Conservation (phyloP, 2,329 filamentous ascomycete species). For the Verticillium alfalfae region DNA sequence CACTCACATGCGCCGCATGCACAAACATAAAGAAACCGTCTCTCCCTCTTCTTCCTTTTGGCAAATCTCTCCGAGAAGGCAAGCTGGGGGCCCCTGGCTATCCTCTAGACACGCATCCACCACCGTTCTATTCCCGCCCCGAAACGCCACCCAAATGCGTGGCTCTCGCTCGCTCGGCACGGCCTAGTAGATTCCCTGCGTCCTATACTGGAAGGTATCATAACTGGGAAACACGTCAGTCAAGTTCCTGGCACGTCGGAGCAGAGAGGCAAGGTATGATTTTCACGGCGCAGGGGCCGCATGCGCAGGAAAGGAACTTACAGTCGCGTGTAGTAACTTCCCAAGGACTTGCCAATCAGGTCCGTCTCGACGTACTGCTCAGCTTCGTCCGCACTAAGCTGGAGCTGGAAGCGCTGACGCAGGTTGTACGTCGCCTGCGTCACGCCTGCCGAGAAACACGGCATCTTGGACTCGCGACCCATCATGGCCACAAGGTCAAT, state of each 20-base stretch:
- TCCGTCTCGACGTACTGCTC: slow-evolving; percentile 77
- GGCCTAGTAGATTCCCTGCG: slow-evolving; percentile 74
- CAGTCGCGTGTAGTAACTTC: slow-evolving; percentile 83
- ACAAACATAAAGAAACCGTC: neutral
- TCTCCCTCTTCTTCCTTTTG: neutral
- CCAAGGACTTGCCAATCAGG: slow-evolving; percentile 72
- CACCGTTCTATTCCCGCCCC: neutral
- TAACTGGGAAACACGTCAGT: slow-evolving; percentile 45
- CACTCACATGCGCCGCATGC: too few species aligned
- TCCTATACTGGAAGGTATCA: slow-evolving; percentile 82
- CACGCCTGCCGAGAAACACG: slow-evolving; percentile 73
- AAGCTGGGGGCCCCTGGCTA: neutral
- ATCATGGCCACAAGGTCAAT: slow-evolving; percentile 81
- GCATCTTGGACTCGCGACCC: slow-evolving; percentile 79
- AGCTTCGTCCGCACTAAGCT: slow-evolving; percentile 76
- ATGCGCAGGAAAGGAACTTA: slow-evolving; percentile 33
- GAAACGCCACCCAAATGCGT: neutral
- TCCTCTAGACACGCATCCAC: neutral
- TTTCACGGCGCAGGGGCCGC: too few species aligned
- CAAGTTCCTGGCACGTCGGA: slow-evolving; percentile 11
- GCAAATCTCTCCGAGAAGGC: neutral
- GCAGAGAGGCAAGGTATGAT: too few species aligned
- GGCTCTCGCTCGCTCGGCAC: neutral
- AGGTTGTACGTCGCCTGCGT: slow-evolving; percentile 63
- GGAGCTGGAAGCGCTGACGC: slow-evolving; percentile 72